Base-by-base conservation (phyloP, 331 rosid genomes). In the Quercus tomentella region DNA sequence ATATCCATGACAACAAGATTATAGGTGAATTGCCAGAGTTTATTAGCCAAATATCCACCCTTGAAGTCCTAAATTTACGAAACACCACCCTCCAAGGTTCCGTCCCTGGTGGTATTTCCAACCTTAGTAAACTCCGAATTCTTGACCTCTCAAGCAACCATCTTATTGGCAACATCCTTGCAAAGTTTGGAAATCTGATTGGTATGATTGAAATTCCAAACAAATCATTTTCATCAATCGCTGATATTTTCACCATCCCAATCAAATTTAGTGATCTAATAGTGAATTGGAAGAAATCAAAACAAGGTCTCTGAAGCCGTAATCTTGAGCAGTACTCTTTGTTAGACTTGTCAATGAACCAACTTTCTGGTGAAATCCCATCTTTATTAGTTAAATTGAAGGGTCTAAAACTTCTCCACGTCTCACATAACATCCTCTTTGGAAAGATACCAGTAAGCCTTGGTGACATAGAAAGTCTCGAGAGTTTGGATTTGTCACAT, bases 401-500 rank as follows among this genome's bases (percentile, higher is more conserved):
- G 65, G 83, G 52, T 63, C 65, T 79, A 22, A 76, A 83, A 74
- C 75, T 79, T 30, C 81, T 83, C 22, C 79, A 83, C 80, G 33
- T 83, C 31, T 77, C 83, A 31, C 17, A 76, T 69, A 79, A 83
- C 78, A 63, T 70, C 20, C 70, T 83, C 5, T 62, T n/a, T 35
- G 87, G 87, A 5, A 62, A 51, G 1, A 62, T 83, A 37, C 87
- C 87, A 70, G n/a, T 70, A 21, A 80, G 83, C 22, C 63, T 83
- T 9, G 83, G 83, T 5, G 30, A 75, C 26, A 75, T 83, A 18
- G 76, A 79, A 35, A 62, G 41, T 1, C 15, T 83, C n/a, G 86
- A 83, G 83, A 79, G 77, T 70, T 63, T 83, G 83, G 81, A 83
- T 9, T 70, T 83, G 81, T 83, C 83, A 8, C 81, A 79, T 71